These are phyloP conservation scores for Trichoderma sp. DNA, from an alignment of 2,329 filamentous ascomycete species.

Conservation along the genomic window DNA sequence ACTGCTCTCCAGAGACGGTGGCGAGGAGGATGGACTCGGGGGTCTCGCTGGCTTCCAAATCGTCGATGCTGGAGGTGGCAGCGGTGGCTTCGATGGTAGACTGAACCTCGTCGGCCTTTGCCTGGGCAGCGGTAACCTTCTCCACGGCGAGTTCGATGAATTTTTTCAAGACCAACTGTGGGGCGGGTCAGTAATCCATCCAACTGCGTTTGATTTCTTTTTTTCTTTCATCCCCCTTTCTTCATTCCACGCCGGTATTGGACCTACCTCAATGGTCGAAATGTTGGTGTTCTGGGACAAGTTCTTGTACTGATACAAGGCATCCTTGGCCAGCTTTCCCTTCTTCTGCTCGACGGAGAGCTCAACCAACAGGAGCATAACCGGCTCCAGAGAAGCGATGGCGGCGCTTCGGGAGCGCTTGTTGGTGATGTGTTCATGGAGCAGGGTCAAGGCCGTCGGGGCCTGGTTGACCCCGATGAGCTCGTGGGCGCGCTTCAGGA, in stretches of 20 bases:
- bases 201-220: neutral
- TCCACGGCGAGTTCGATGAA: slow-evolving; percentile 97
- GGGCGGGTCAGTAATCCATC: slow-evolving; percentile 21
- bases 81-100: slow-evolving; percentile 73
- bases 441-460: slow-evolving; percentile 84
- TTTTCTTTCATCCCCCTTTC: neutral
- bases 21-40: slow-evolving; percentile 97
- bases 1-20: slow-evolving; percentile 97
- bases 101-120: slow-evolving; percentile 94
- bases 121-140: slow-evolving; percentile 93
- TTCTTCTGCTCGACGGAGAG: slow-evolving; percentile 96
- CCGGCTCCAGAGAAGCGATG: slow-evolving; percentile 92
- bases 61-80: slow-evolving; percentile 72
- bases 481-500: slow-evolving; percentile 96
- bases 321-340: slow-evolving; percentile 97
- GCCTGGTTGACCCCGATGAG: slow-evolving; percentile 96
- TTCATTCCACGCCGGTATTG: neutral
- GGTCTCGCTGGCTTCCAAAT: slow-evolving; percentile 95
- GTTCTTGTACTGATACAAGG: slow-evolving; percentile 99
- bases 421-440: slow-evolving; percentile 98
- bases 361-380: slow-evolving; percentile 97
- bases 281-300: slow-evolving; percentile 99
- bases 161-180: slow-evolving; percentile 83
- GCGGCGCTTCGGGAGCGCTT: slow-evolving; percentile 97
- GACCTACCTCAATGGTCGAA: slow-evolving; percentile 83